phyloP scores from a whole-genome alignment of 176 grass and related monocot species.

The Carex pumila region DNA sequence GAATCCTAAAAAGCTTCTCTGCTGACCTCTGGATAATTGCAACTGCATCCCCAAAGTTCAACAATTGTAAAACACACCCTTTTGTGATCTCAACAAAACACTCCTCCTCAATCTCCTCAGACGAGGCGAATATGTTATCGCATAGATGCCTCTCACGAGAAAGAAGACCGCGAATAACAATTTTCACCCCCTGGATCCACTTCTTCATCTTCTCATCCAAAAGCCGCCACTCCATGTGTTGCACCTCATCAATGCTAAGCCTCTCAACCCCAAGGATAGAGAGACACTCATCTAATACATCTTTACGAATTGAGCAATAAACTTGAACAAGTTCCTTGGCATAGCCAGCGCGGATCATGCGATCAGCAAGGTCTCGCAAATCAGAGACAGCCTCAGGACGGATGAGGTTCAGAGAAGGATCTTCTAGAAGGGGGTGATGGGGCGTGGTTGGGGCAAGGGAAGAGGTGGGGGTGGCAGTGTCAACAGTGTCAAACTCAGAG shows the following conservation, averaged over 20 bases:
- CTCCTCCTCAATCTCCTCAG: conserved; percentile 58
- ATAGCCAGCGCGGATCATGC: conserved; percentile 69
- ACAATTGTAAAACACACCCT: conserved; percentile 76
- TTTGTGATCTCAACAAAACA: conserved; percentile 81
- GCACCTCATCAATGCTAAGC: conserved; percentile 95
- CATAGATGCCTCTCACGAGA: conserved; percentile 61
- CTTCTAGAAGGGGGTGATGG: conserved; percentile 43
- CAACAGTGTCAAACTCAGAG: conserved; percentile 57
- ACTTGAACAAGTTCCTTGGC: conserved; percentile 62
- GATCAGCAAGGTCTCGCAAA: conserved; percentile 46
- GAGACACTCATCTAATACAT: conserved; percentile 81
- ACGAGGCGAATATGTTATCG: conserved; percentile 54
- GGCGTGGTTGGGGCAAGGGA: conserved; percentile 31
- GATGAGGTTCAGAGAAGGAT: conserved; percentile 63
- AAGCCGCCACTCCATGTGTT: conserved; percentile 66
- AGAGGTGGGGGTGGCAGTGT: conserved; percentile 33
- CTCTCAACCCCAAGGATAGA: conserved; percentile 61
- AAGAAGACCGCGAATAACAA: conserved; percentile 54
- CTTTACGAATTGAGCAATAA: conserved; percentile 61
- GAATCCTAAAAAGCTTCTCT: conserved; percentile 79
- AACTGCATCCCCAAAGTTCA: conserved; percentile 84
- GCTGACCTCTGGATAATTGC: conserved; percentile 63
- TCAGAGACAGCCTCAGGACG: conserved; percentile 48
- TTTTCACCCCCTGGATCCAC: conserved; percentile 82
- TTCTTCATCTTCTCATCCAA: conserved; percentile 98